These are phyloP conservation scores for Pyronema domesticum DNA, from an alignment of 495 filamentous ascomycete genomes.

Conservation along the genomic window DNA sequence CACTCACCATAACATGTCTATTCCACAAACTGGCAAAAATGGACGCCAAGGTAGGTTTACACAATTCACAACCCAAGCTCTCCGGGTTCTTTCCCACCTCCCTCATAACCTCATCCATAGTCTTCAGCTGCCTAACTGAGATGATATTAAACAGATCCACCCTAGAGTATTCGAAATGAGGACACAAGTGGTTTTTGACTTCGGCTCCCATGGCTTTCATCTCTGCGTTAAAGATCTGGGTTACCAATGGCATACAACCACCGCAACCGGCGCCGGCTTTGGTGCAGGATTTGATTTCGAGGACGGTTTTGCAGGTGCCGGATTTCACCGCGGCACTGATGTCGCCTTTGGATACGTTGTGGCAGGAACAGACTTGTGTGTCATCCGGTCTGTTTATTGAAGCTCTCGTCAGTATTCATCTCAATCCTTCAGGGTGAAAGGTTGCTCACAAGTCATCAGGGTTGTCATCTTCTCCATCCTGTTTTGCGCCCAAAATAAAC, in stretches of 20 bases:
- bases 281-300: slow-evolving; percentile 80
- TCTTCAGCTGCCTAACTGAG: slow-evolving; percentile 60
- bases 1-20: slow-evolving; percentile 48
- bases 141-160: slow-evolving; percentile 85
- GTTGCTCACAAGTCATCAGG: slow-evolving; percentile 43
- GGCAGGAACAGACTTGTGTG: slow-evolving; percentile 87
- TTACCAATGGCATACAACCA: slow-evolving; percentile 78
- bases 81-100: slow-evolving; percentile 55
- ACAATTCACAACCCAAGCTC: slow-evolving; percentile 76
- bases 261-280: slow-evolving; percentile 91
- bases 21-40: slow-evolving; percentile 80
- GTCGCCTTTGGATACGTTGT: slow-evolving; percentile 87
- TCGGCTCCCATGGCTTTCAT: slow-evolving; percentile 84
- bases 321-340: slow-evolving; percentile 56
- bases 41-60: slow-evolving; percentile 73
- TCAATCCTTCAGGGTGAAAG: not conserved
- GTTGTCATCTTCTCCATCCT: slow-evolving; percentile 50
- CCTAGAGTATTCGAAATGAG: slow-evolving; percentile 73
- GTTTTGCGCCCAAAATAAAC: slow-evolving; percentile 72
- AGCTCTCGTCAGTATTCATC: slow-evolving; percentile 24
- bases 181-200: slow-evolving; percentile 68
- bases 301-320: slow-evolving; percentile 69
- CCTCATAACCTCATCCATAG: slow-evolving; percentile 65
- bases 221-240: slow-evolving; percentile 81
- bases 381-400: slow-evolving; percentile 55